Conservation (phyloP, 179 eudicot genomes). For the Pouteria campechiana region DNA sequence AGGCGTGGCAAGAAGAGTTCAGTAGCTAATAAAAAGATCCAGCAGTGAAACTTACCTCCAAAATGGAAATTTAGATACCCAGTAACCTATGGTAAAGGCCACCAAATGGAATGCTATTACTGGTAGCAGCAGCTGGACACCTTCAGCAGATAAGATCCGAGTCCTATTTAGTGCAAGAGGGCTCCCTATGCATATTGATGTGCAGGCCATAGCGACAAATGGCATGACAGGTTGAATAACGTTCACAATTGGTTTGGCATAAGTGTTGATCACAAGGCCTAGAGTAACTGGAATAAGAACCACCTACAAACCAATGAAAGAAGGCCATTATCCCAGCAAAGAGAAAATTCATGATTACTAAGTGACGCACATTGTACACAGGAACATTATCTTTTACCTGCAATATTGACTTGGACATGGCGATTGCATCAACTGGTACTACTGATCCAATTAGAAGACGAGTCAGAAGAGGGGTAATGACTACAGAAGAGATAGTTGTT, state of each 20-base stretch:
- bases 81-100: constrained; percentile 71
- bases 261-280: constrained; percentile 72
- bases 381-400: constrained; percentile 70
- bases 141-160: constrained; percentile 71
- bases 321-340: constrained; percentile 12
- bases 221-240: constrained; percentile 86
- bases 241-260: constrained; percentile 76
- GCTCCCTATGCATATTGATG: constrained; percentile 93
- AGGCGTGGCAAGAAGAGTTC: no score
- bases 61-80: constrained; percentile 62
- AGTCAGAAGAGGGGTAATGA: constrained; percentile 79
- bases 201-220: constrained; percentile 81
- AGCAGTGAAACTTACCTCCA: constrained; percentile 48
- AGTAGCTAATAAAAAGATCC: no score
- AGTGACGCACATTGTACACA: no score
- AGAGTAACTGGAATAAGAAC: constrained; percentile 77
- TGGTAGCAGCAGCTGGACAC: constrained; percentile 66
- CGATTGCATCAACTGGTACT: constrained; percentile 88
- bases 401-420: constrained; percentile 91
- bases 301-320: constrained; percentile 36
- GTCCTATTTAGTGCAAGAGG: constrained; percentile 81
- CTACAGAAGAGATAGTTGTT: constrained; percentile 77
- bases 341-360: no score
- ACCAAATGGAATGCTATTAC: constrained; percentile 69
- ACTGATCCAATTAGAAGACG: constrained; percentile 94